phyloP scores from a whole-genome alignment of 345 rosid genomes.

The Aquilaria yunnanensis region DNA sequence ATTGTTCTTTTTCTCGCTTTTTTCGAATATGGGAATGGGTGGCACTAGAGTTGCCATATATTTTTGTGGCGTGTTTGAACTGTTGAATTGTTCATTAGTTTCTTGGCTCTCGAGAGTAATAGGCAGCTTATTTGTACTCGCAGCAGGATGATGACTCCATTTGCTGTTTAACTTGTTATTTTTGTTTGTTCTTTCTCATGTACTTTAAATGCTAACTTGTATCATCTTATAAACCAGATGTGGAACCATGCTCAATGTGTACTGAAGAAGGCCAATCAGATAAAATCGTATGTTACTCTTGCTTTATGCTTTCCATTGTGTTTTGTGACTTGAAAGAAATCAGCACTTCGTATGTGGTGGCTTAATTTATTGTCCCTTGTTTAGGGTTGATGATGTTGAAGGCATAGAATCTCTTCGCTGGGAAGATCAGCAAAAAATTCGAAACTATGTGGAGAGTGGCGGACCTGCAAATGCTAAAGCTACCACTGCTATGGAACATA shows the following conservation, averaged over 20 bases:
- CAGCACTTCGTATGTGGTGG: background rate
- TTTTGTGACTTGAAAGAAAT: background rate
- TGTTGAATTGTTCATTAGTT: too few relatives aligned
- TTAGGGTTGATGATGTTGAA: slow-evolving; percentile 87
- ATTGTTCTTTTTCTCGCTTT: too few relatives aligned
- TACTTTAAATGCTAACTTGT: background rate
- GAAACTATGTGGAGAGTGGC: slow-evolving; percentile 48
- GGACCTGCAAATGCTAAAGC: slow-evolving; percentile 9
- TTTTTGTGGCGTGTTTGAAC: too few relatives aligned
- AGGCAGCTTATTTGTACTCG: background rate
- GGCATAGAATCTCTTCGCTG: slow-evolving; percentile 84
- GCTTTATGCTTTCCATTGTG: slow-evolving; percentile 1
- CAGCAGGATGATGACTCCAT: background rate
- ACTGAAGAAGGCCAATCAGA: slow-evolving; percentile 69
- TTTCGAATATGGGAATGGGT: too few relatives aligned
- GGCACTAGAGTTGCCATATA: too few relatives aligned
- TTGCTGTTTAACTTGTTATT: background rate
- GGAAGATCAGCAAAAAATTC: slow-evolving; percentile 91
- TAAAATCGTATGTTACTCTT: slow-evolving; percentile 49
- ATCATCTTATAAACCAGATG: slow-evolving; percentile 41
- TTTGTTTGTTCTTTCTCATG: background rate
- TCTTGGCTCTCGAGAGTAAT: too few relatives aligned
- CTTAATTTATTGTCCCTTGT: slow-evolving; percentile 9
- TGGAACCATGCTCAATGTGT: slow-evolving; percentile 86
- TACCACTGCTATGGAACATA: slow-evolving; percentile 34